Evolutionary conservation across 225 moss, liverwort and hornwort species (phyloP).

Genomic region (Anthoceros angustus): DNA sequence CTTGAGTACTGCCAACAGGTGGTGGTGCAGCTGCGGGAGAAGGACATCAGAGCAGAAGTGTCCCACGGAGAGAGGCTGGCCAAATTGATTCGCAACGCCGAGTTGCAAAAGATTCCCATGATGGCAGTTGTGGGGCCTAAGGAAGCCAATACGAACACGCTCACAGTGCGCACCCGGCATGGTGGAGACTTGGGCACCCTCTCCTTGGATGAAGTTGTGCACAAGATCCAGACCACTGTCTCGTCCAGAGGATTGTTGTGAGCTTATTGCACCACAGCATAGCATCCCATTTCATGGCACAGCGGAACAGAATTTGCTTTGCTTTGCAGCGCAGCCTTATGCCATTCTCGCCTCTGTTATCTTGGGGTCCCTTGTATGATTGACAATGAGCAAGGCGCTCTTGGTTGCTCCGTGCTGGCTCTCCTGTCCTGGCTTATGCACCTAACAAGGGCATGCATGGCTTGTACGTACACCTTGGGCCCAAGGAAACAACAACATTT

Average conservation of each 20-base stretch:
- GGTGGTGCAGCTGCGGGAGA: slow-evolving; percentile 39
- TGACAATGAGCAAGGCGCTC: no score
- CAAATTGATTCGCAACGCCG: slow-evolving; percentile 85
- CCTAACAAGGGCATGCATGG: no score
- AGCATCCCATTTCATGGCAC: no score
- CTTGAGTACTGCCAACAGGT: slow-evolving; percentile 74
- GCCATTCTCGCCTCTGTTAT: no score
- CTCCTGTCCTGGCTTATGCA: no score
- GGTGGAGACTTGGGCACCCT: slow-evolving; percentile 82
- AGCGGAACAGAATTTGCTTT: no score
- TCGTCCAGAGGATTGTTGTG: slow-evolving; percentile 58
- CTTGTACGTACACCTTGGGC: no score
- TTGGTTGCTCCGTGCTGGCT: no score
- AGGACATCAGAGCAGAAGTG: slow-evolving; percentile 79
- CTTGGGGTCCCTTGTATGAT: no score
- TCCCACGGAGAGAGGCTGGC: slow-evolving; percentile 57
- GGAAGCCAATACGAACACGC: slow-evolving; percentile 67
- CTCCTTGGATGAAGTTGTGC: slow-evolving; percentile 43
- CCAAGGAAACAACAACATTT: no score
- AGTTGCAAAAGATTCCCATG: slow-evolving; percentile 82
- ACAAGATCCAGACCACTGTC: slow-evolving; percentile 55
- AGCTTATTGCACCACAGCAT: slow-evolving; percentile 3
- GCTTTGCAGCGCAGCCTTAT: no score
- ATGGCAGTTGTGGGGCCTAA: slow-evolving; percentile 97
- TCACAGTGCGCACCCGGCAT: slow-evolving; percentile 83